Conservation (phyloP, 306 rosid species). For the Fragaria vesca region DNA sequence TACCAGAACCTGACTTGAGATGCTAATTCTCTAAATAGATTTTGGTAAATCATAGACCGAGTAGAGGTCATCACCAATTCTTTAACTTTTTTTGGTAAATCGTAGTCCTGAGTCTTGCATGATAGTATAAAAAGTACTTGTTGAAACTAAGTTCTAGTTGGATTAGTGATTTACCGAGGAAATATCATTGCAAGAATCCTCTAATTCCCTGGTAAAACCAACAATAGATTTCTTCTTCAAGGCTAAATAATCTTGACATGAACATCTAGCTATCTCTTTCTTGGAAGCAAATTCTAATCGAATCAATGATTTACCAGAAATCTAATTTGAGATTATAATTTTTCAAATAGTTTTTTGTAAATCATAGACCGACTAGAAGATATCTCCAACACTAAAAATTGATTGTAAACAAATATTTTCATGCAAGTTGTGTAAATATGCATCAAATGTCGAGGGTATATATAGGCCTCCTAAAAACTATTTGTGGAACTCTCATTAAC, state of each 20-base stretch:
- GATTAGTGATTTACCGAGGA: neutral
- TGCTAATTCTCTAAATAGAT: no score
- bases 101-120: no score
- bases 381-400: neutral
- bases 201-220: neutral
- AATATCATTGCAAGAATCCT: neutral
- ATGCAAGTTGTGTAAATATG: neutral
- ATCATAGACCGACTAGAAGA: neutral
- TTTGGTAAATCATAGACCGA: no score
- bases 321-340: neutral
- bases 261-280: neutral
- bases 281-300: neutral
- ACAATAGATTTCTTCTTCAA: neutral
- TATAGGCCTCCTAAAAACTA: neutral
- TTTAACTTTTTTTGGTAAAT: no score
- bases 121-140: neutral
- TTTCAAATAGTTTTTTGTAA: neutral
- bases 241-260: neutral
- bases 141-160: neutral
- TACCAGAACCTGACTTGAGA: no score
- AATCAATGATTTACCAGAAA: neutral
- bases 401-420: neutral
- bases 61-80: no score
- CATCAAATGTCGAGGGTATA: neutral
- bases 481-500: neutral